A percentile compares a stretch with the other conserved stretches of the same genome.
Evolutionary conservation across 257 asterid species (phyloP).

Genomic region (Anisodus acutangulus): DNA sequence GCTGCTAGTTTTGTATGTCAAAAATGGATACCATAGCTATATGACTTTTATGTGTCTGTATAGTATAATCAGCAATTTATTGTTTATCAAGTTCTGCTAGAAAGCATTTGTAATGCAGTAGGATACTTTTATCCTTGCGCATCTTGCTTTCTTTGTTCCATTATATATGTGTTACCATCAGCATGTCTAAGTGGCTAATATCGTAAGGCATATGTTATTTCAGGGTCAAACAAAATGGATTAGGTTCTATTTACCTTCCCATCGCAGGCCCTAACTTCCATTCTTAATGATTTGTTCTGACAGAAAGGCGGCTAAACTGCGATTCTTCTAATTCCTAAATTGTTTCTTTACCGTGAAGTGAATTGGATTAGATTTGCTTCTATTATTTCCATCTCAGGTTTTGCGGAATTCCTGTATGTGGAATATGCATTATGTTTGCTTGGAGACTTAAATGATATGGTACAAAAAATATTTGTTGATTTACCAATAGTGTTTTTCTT

Average conservation of each 20-base stretch:
- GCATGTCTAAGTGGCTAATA: not conserved
- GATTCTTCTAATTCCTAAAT: not conserved
- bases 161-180: not conserved
- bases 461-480: too few species aligned
- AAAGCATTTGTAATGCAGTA: not conserved
- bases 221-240: not conserved
- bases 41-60: not conserved
- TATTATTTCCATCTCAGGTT: too few species aligned
- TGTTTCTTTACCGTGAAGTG: not conserved
- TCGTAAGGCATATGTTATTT: not conserved
- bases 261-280: not conserved
- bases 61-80: not conserved
- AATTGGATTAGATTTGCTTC: too few species aligned
- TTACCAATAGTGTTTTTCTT: too few species aligned
- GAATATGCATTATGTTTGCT: too few species aligned
- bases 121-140: too few species aligned
- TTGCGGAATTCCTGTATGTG: too few species aligned
- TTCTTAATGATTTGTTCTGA: not conserved
- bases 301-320: not conserved
- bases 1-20: too few species aligned
- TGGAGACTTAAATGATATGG: too few species aligned
- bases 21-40: not conserved
- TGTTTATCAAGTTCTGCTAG: not conserved
- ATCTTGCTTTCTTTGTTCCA: not conserved
- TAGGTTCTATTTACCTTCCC: not conserved